These are phyloP conservation scores for Ustilago lituana DNA, from an alignment of 1,284 basidiomycete genomes.

Conservation along the genomic window DNA sequence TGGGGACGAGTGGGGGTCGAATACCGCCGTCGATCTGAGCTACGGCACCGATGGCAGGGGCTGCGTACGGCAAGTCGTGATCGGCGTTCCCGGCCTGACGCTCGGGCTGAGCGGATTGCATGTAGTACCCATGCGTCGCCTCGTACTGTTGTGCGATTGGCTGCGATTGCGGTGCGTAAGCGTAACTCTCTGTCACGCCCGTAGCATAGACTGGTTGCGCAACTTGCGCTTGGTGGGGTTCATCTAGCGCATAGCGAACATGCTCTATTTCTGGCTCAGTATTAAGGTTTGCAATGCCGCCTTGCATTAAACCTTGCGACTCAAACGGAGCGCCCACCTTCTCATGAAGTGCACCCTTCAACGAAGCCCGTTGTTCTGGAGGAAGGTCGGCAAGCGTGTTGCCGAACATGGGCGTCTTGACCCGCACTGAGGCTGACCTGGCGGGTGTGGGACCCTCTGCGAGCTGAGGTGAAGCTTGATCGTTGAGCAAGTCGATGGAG, in stretches of 20 bases:
- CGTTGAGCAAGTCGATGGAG: constrained; percentile 13
- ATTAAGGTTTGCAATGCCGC: constrained; percentile 4
- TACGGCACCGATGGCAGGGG: background rate
- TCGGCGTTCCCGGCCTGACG: background rate
- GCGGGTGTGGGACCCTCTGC: constrained; percentile 2
- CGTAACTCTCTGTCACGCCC: background rate
- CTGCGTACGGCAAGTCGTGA: background rate
- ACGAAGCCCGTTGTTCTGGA: constrained; percentile 15
- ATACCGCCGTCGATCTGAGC: constrained; percentile 7
- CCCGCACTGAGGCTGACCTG: constrained; percentile 24
- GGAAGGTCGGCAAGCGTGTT: constrained; percentile 26
- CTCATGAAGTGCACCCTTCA: constrained; percentile 16
- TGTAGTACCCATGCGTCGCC: constrained; percentile 7
- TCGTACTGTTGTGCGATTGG: background rate
- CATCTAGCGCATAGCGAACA: background rate
- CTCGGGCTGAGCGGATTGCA: background rate
- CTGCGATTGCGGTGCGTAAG: constrained; percentile 1
- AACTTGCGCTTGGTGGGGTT: background rate
- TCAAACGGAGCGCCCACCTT: background rate
- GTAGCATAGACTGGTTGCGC: constrained; percentile 1
- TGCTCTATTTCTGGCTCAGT: constrained; percentile 3
- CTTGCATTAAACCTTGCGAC: constrained; percentile 6
- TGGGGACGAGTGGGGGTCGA: constrained; percentile 11
- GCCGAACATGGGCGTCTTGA: constrained; percentile 34
- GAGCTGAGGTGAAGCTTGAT: background rate